Evolutionary conservation across 345 rosid species (phyloP), one percentile per base, ranked within the genome.

Genomic region (Sonneratia alba): DNA sequence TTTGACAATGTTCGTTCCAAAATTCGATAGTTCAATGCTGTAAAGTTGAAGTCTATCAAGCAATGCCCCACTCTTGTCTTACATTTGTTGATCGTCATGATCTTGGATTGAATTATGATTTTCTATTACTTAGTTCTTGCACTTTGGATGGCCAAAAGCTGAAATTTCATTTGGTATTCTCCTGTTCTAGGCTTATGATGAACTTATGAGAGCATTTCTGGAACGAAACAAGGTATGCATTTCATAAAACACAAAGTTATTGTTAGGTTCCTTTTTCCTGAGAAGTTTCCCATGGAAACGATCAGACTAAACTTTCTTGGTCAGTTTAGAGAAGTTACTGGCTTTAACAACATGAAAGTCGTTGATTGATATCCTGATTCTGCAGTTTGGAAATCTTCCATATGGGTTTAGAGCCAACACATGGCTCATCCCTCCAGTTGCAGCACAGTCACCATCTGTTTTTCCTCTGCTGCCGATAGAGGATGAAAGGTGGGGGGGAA

Each of bases 321-420:
- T 62, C 38, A 27, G 32, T 27, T 22, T 24, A 55, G 18, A 55
- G 15, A 14, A 18, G 18, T 55, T 55, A 55, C 21, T 55, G 22
- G 18, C 47, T 56, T 34, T 18, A 55, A 2, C 37, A 18, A 7
- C 14, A 15, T 34, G 6, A 40, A 37, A 12, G 57, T 70, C 73
- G 34, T 11, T 71, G 63, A 67, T 19, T 12, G 45, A 18, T 75
- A 61, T 75, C 15, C 27, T 74, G 56, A 38, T 19, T 71, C 40
- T 83, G 79, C 87, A 95, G 98, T 92, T 95, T 83, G 98, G 98
- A 74, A 95, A 92, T 86, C 93, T 92, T 87, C 98, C 98, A 49
- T 92, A 87, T 80, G 99, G 98, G 12, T 95, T 95, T 77, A 86
- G 98, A 83, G 93, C 99, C 72, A 95, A 95, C 83, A 95, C 98